phyloP scores from a whole-genome alignment of 495 filamentous ascomycete species.

The Hyaloscypha bicolor region DNA sequence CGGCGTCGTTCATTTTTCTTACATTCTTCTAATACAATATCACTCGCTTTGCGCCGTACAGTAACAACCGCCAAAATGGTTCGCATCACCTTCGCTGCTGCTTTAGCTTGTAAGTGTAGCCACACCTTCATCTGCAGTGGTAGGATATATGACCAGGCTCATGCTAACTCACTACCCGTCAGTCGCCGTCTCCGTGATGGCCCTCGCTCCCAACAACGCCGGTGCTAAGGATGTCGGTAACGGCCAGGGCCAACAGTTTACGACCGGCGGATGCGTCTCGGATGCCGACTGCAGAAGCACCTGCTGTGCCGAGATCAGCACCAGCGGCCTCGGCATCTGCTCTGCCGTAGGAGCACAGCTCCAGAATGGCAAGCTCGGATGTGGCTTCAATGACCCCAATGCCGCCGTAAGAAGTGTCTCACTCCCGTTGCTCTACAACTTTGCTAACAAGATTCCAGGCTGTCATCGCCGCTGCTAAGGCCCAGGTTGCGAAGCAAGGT shows the following conservation, averaged over 20 bases:
- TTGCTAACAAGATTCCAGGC: constrained; percentile 24
- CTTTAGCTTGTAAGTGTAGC: constrained; percentile 36
- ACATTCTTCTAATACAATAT: not conserved
- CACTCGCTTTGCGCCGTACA: constrained; percentile 1
- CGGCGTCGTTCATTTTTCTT: constrained; percentile 12
- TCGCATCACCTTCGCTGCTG: constrained; percentile 37
- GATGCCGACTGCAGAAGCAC: constrained; percentile 43
- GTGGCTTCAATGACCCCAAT: constrained; percentile 49
- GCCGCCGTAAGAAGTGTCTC: constrained; percentile 33
- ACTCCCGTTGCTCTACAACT: constrained; percentile 14
- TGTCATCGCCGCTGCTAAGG: constrained; percentile 17
- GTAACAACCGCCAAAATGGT: constrained; percentile 36
- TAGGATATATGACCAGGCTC: constrained; percentile 6
- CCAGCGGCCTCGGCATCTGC: constrained; percentile 39
- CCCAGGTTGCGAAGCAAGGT: constrained; percentile 22
- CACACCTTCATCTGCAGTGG: not conserved
- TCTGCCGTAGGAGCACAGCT: constrained; percentile 34
- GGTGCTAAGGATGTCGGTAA: constrained; percentile 41
- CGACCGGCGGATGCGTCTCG: constrained; percentile 45
- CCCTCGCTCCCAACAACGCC: constrained; percentile 21
- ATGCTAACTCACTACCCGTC: constrained; percentile 11
- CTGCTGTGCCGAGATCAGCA: constrained; percentile 43
- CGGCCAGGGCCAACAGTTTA: constrained; percentile 44
- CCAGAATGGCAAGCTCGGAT: constrained; percentile 41
- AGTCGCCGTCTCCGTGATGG: constrained; percentile 26